phyloP scores from a whole-genome alignment of 176 grass and related monocot genomes.

The Pharus latifolius region DNA sequence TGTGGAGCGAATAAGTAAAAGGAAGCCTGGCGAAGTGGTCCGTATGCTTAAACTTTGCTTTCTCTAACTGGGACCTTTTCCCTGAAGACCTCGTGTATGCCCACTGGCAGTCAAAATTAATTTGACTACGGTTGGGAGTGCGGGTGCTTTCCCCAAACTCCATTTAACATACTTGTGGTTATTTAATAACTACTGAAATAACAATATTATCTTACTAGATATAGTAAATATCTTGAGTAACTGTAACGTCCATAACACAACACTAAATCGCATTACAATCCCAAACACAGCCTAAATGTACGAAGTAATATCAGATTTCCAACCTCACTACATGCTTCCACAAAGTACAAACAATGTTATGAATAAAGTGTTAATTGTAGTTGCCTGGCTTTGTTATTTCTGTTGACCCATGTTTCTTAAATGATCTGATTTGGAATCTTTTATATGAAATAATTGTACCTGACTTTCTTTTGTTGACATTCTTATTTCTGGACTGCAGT shows the following conservation, averaged over 20 bases:
- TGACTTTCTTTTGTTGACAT: neutral
- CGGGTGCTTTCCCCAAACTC: no score
- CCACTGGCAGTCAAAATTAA: neutral
- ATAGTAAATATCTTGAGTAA: no score
- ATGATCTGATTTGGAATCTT: neutral
- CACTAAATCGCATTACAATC: neutral
- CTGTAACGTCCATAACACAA: no score
- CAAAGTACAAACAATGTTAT: neutral
- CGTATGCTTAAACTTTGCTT: constrained; percentile 12
- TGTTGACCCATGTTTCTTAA: neutral
- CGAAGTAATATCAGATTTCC: neutral
- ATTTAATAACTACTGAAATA: no score
- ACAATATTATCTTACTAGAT: no score
- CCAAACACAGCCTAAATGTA: neutral
- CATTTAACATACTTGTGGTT: no score
- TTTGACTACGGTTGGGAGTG: no score
- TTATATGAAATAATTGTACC: neutral
- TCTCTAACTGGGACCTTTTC: neutral
- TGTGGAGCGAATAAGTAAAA: constrained; percentile 96
- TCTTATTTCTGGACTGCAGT: constrained; percentile 29
- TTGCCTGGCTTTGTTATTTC: no score
- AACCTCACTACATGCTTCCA: neutral
- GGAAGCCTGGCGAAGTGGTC: constrained; percentile 83
- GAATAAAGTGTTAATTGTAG: no score
- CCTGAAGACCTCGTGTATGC: neutral